These are phyloP conservation scores for Catunica adiposa DNA, from an alignment of 2,329 filamentous ascomycete genomes.

Conservation along the genomic window DNA sequence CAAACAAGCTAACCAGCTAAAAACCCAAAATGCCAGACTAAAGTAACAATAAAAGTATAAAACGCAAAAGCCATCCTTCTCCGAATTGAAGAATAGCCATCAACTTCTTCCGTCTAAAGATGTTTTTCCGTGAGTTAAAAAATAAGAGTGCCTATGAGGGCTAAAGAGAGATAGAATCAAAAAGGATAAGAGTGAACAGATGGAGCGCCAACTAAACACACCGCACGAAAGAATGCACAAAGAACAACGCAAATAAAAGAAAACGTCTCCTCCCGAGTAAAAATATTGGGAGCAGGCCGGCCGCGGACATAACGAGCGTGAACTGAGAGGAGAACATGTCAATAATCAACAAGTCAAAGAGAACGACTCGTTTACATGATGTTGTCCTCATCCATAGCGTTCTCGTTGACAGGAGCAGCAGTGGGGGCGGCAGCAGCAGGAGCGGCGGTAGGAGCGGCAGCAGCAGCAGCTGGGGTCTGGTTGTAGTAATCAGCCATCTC, in stretches of 20 bases:
- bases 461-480: constrained; percentile 24
- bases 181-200: constrained; percentile 5
- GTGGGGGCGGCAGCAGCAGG: constrained; percentile 27
- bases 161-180: constrained; percentile 2
- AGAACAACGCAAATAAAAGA: neutral
- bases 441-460: constrained; percentile 31
- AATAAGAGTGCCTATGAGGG: neutral
- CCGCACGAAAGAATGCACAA: neutral
- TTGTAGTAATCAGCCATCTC: constrained; percentile 97
- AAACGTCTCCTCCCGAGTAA: constrained; percentile 3
- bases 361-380: constrained; percentile 7
- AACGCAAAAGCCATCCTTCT: constrained; percentile 10
- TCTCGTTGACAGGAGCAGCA: constrained; percentile 33
- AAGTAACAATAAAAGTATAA: constrained; percentile 4
- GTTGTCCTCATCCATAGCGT: constrained; percentile 41
- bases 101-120: constrained; percentile 5
- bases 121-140: constrained; percentile 6
- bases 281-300: constrained; percentile 5
- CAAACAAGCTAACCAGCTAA: neutral
- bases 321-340: constrained; percentile 10
- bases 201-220: neutral
- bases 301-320: constrained; percentile 10
- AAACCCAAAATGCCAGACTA: constrained; percentile 3
- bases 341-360: neutral
- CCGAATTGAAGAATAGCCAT: constrained; percentile 5